Percentiles rank a stretch among this genome's conserved stretches.
Evolutionary conservation across 257 asterid genomes (phyloP).

Genomic region (Echium plantagineum): DNA sequence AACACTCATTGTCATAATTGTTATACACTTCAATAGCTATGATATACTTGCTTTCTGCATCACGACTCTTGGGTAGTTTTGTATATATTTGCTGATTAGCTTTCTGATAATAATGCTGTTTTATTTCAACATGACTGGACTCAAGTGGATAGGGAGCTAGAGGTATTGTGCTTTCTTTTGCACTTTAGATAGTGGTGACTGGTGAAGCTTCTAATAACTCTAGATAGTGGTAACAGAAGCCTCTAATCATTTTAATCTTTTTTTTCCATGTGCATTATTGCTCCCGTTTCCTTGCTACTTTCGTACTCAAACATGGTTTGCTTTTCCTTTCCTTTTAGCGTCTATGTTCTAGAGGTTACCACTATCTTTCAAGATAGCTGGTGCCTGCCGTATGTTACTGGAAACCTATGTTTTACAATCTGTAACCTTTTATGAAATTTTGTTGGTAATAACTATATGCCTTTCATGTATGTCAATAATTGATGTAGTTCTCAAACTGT

Average conservation of each 20-base stretch:
- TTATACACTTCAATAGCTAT: too few relatives aligned
- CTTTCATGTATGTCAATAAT: neutral
- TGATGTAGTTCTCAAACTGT: slow-evolving; percentile 3
- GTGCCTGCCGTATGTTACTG: neutral
- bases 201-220: too few relatives aligned
- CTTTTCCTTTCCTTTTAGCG: neutral
- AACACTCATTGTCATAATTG: too few relatives aligned
- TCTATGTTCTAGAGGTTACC: neutral
- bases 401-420: neutral
- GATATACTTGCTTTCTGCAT: too few relatives aligned
- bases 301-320: neutral
- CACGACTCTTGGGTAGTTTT: too few relatives aligned
- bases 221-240: too few relatives aligned
- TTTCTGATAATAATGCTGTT: too few relatives aligned
- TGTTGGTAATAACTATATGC: neutral
- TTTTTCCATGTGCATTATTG: neutral
- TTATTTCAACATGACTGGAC: too few relatives aligned
- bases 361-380: neutral
- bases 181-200: neutral
- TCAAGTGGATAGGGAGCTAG: slow-evolving; percentile 91
- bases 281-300: neutral
- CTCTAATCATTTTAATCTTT: too few relatives aligned
- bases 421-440: neutral
- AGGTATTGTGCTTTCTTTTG: slow-evolving; percentile 31
- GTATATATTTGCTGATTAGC: slow-evolving; percentile 60